Evolutionary conservation across 345 rosid species (phyloP), one percentile per base, ranked within the genome.

Genomic region (Tarenaya hassleriana): DNA sequence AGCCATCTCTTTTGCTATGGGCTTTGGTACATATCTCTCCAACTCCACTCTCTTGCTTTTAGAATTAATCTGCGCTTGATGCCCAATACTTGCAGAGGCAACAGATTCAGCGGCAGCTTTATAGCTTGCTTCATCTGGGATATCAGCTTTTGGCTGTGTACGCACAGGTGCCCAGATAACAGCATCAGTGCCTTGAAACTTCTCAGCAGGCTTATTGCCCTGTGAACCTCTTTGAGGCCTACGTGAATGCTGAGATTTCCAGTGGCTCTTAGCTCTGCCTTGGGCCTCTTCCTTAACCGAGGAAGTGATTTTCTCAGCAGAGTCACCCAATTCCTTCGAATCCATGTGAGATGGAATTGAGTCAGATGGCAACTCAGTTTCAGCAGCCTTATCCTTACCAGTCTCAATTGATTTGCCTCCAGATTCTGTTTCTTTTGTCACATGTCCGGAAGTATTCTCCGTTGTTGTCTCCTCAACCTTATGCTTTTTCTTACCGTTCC

Each of bases 111-210:
- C 71, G 19, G 33, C 50, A 20, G 50, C 11, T 60, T 65, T 73
- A 71, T 70, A 77, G 62, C 46, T 61, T 48, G 54, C 73, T 59
- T 71, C 84, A 66, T 59, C 86, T 17, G 52, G 7, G 41, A 54
- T 73, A 69, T 81, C 95, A 63, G 62, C 47, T 71, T 73, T 88
- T 62, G 60, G 79, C 41, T 75, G 86, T 38, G 86, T 60, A 47
- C 76, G 75, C 33, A 85, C 71, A 16, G 97, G 99, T 47, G 97
- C 94, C 99, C 99, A 94, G 16, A 81, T 35, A 69, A 76, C 91
- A 69, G 83, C 66, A 69, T 74, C 91, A 48, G 41, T 50, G 35
- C 71, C 59, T 24, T 66, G 77, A 56, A 64, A 57, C 41, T 77
- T 89, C 38, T 86, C 95, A n/a, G 67, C 50, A 42, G 70, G 56